phyloP scores from a whole-genome alignment of 371 early-diverging fungal genomes.

The Lichtheimia ornata region DNA sequence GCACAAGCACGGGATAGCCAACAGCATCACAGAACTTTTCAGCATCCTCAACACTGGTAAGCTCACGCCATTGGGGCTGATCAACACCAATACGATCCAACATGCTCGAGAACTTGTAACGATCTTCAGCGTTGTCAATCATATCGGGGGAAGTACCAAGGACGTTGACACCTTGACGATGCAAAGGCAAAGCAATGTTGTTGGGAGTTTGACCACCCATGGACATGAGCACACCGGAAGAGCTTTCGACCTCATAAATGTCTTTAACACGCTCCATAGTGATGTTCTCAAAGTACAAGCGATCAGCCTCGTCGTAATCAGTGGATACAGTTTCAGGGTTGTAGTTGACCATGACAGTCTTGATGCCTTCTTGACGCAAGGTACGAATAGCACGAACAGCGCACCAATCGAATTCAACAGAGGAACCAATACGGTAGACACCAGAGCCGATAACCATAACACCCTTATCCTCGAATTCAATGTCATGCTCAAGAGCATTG shows the following conservation, averaged over 20 bases:
- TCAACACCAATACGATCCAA: slow-evolving; percentile 90
- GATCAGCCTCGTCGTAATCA: slow-evolving; percentile 94
- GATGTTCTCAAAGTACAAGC: slow-evolving; percentile 93
- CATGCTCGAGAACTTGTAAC: slow-evolving; percentile 89
- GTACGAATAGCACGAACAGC: slow-evolving; percentile 84
- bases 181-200: slow-evolving; percentile 88
- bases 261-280: slow-evolving; percentile 90
- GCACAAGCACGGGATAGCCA: slow-evolving; percentile 90
- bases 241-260: slow-evolving; percentile 84
- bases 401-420: slow-evolving; percentile 96
- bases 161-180: slow-evolving; percentile 69
- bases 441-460: slow-evolving; percentile 95
- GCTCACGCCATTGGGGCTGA: slow-evolving; percentile 94
- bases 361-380: slow-evolving; percentile 73
- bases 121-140: slow-evolving; percentile 92
- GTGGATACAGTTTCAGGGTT: slow-evolving; percentile 97
- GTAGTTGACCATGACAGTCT: slow-evolving; percentile 96
- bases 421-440: slow-evolving; percentile 93
- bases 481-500: slow-evolving; percentile 84
- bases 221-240: slow-evolving; percentile 81
- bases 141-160: slow-evolving; percentile 89
- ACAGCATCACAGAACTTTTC: slow-evolving; percentile 79
- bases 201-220: slow-evolving; percentile 94
- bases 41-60: slow-evolving; percentile 81
- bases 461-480: slow-evolving; percentile 82